Base-by-base conservation (phyloP, 2,329 filamentous ascomycete genomes). In the Grosmannia huntii region DNA sequence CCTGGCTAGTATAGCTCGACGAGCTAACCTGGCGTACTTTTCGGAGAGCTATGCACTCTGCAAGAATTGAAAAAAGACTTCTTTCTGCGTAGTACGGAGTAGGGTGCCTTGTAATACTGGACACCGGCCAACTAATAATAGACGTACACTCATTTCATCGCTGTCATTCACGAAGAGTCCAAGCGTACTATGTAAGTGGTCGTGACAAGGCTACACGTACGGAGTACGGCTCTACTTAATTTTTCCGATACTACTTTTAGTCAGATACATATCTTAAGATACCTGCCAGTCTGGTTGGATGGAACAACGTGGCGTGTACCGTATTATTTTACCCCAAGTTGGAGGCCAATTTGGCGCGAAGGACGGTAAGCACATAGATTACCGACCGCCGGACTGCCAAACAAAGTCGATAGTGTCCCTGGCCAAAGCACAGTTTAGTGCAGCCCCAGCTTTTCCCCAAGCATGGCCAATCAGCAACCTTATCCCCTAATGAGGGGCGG, bases 401-500 rank as follows among this genome's bases (percentile, higher is more conserved):
- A 25, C 46, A 49, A 49, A 25, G 46, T 14, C 23, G 11, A 49
- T 49, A 49, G 46, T 48, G 51, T 23, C 31, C 52, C 28, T 44
- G 28, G 31, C 51, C 23, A 36, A 41, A 54, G 36, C 2, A 27
- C 23, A 41, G 25, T 41, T 21, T 48, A 41, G 53, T n/a, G 53
- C 38, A 19, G 53, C 50, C 49, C 27, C 44, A 49, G 28, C n/a
- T 41, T 28, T 56, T n/a, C 12, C 5, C 4, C 12, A 7, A 4
- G 9, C 5, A 3, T 7, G 28, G 28, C 62, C 62, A 64, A 64
- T 61, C 62, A 63, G 19, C 58, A 27, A 5, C 12, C 48, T 23
- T 46, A 63, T 64, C 63, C 63, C 61, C 62, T 58, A 61, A 44
- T 60, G 57, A 62, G 55, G 54, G 58, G 59, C 59, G 55, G 58